A percentile compares a stretch with the other conserved stretches of the same genome.
These are phyloP conservation scores for Mortierella hygrophila DNA, from an alignment of 192 early-diverging fungal genomes.

Conservation along the genomic window DNA sequence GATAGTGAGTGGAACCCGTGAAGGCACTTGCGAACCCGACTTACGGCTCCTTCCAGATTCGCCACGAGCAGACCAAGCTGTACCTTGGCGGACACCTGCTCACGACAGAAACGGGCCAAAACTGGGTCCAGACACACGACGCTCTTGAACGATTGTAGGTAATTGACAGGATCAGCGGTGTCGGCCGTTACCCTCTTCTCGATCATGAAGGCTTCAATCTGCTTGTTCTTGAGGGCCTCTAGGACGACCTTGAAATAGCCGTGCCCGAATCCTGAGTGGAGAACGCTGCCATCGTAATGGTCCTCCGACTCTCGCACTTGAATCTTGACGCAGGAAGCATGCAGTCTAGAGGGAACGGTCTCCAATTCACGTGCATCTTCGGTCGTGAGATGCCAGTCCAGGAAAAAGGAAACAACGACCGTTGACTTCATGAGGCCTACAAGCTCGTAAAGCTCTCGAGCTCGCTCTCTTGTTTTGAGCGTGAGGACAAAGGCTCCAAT, in stretches of 20 bases:
- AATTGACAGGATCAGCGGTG: neutral
- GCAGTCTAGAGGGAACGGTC: neutral
- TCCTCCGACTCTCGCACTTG: conserved; percentile 12
- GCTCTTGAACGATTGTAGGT: conserved; percentile 14
- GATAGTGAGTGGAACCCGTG: conserved; percentile 2
- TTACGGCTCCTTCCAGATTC: conserved; percentile 22
- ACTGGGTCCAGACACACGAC: conserved; percentile 12
- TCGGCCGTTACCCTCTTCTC: conserved; percentile 12
- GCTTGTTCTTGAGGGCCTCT: conserved; percentile 20
- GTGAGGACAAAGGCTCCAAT: conserved; percentile 14
- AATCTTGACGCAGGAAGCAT: conserved; percentile 30
- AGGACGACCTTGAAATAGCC: conserved; percentile 9
- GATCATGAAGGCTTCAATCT: conserved; percentile 33
- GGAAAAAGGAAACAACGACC: conserved; percentile 21
- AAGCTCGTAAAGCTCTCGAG: conserved; percentile 5
- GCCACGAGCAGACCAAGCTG: conserved; percentile 27
- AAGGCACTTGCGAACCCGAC: neutral
- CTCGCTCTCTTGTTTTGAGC: conserved; percentile 11
- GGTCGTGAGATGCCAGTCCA: conserved; percentile 29
- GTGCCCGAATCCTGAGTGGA: conserved; percentile 15
- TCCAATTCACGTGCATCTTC: conserved; percentile 11
- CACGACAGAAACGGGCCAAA: conserved; percentile 20
- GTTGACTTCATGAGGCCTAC: neutral
- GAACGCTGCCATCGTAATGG: neutral
- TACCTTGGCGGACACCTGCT: conserved; percentile 4